Percentiles rank a stretch among this genome's conserved stretches.
phyloP scores from a whole-genome alignment of 2,329 filamentous ascomycete species.

The Arachnomyces sp. region DNA sequence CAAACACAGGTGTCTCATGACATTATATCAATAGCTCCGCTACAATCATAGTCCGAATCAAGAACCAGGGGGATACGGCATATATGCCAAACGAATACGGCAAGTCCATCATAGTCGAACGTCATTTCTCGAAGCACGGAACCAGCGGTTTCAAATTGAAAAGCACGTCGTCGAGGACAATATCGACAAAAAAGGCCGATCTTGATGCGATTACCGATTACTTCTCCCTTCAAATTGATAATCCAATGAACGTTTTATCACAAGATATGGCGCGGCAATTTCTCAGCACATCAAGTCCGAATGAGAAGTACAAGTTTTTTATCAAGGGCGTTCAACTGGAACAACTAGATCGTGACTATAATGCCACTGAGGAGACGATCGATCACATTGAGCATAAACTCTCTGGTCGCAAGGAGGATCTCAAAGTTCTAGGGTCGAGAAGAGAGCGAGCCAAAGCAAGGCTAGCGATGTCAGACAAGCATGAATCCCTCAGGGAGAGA shows the following conservation, averaged over 20 bases:
- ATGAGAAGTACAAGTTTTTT: conserved; percentile 94
- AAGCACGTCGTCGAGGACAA: conserved; percentile 46
- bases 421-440: conserved; percentile 52
- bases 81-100: conserved; percentile 80
- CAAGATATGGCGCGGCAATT: conserved; percentile 95
- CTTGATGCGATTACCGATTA: conserved; percentile 91
- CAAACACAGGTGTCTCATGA: background rate
- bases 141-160: conserved; percentile 83
- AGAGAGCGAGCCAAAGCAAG: conserved; percentile 57
- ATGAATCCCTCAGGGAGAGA: conserved; percentile 56
- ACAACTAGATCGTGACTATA: conserved; percentile 85
- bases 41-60: conserved; percentile 73
- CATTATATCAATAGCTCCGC: conserved; percentile 35
- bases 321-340: conserved; percentile 90
- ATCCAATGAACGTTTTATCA: conserved; percentile 89
- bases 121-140: conserved; percentile 70
- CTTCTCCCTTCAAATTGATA: conserved; percentile 89
- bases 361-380: conserved; percentile 68
- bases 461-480: conserved; percentile 58
- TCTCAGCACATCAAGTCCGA: conserved; percentile 71
- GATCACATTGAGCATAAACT: conserved; percentile 64
- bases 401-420: conserved; percentile 53
- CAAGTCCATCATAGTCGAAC: conserved; percentile 79
- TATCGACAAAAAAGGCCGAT: conserved; percentile 78
- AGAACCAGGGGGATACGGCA: conserved; percentile 78